A percentile compares a stretch with the other conserved stretches of the same genome.
These are phyloP conservation scores for Plasmodium coatneyi DNA, from an alignment of 169 alveolate species.

Conservation along the genomic window DNA sequence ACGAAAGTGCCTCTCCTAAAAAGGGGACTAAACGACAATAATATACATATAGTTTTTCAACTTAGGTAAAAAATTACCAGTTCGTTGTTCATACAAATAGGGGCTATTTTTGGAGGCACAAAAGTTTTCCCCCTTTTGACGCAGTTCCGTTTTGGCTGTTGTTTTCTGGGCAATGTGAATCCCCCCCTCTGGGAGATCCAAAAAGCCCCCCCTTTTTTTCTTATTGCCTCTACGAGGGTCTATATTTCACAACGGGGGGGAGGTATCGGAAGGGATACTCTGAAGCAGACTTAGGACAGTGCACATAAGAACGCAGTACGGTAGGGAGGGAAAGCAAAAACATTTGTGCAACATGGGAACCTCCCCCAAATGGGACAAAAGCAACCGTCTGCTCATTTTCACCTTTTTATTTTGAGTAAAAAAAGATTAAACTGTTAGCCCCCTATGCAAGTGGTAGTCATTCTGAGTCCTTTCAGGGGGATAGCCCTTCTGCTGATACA, in stretches of 20 bases:
- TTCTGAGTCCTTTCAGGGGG: not conserved
- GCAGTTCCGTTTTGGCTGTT: not conserved
- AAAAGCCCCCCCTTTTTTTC: not conserved
- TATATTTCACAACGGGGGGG: not conserved
- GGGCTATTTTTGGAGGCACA: not conserved
- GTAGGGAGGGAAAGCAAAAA: not conserved
- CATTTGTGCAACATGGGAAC: not conserved
- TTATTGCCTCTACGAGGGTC: not conserved
- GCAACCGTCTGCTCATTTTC: not conserved
- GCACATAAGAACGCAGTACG: not conserved
- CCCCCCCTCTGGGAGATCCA: not conserved
- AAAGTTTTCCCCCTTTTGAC: not conserved
- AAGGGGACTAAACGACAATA: not conserved
- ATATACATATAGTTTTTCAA: not conserved
- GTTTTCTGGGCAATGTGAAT: not conserved
- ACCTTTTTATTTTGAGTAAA: not conserved
- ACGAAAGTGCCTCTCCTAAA: not conserved
- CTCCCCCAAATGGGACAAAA: not conserved
- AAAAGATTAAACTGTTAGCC: not conserved
- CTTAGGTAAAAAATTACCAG: not conserved
- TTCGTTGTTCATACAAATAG: not conserved
- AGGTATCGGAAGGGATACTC: not conserved
- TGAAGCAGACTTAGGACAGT: not conserved
- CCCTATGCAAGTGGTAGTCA: not conserved
- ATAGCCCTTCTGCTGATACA: not conserved